These are phyloP conservation scores for Alternaria rosae DNA, from an alignment of 2,329 filamentous ascomycete genomes.

Conservation along the genomic window DNA sequence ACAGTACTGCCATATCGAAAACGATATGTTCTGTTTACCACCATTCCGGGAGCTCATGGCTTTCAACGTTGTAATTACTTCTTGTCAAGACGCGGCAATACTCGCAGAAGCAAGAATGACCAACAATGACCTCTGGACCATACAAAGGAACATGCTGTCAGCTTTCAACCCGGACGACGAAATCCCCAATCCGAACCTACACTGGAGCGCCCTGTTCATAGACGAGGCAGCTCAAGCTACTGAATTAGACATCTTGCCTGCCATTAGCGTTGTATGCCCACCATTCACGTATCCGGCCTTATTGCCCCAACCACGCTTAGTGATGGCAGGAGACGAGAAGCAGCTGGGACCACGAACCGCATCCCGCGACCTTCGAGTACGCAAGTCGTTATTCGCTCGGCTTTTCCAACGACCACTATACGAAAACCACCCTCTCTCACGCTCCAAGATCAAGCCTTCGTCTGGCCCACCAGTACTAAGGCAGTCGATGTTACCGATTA, in stretches of 20 bases:
- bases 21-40: constrained; percentile 54
- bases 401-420: constrained; percentile 51
- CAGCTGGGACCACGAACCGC: constrained; percentile 54
- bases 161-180: constrained; percentile 40
- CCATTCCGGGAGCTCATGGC: constrained; percentile 49
- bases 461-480: constrained; percentile 36
- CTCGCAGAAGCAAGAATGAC: constrained; percentile 53
- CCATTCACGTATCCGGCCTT: constrained; percentile 33
- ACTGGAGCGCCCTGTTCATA: constrained; percentile 55
- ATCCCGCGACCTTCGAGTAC: constrained; percentile 43
- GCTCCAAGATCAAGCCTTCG: constrained; percentile 37
- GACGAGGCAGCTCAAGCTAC: constrained; percentile 58
- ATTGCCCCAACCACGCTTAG: constrained; percentile 46
- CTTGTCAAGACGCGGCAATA: constrained; percentile 53
- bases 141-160: constrained; percentile 45
- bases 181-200: constrained; percentile 27
- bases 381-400: constrained; percentile 53
- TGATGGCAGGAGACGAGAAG: constrained; percentile 58
- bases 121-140: constrained; percentile 51
- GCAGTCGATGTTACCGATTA: constrained; percentile 49
- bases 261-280: constrained; percentile 51
- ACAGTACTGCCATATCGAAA: constrained; percentile 50
- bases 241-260: constrained; percentile 53
- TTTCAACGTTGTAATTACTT: constrained; percentile 55
- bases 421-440: constrained; percentile 51